Evolutionary conservation across 2,329 filamentous ascomycete species (phyloP), one percentile per base, ranked within the genome.

Genomic region (Arthrobotrys sphaeroides): DNA sequence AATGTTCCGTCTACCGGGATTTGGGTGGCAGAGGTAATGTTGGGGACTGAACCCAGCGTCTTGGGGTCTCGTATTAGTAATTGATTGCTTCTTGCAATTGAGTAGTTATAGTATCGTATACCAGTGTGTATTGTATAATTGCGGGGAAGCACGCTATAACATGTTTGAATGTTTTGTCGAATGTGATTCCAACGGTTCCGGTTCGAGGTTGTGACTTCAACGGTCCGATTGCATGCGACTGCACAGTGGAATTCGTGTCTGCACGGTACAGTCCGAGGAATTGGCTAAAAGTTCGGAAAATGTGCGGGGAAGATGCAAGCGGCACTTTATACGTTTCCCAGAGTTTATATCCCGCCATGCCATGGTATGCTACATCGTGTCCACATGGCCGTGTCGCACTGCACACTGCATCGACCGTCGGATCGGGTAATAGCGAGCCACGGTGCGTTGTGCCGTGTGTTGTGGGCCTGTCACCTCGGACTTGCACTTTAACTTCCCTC

Each of bases 361-460:
- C 10, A 6, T 24, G 5, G 9, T 20, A 28, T 49, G 3, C 45
- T 16, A 24, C 12, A 28, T 31, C 24, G 31, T 33, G 31, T 33
- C 7, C 7, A 6, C 31, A 33, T 33, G 31, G 31, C 31, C 12
- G 31, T 33, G 31, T n/a, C n/a, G n/a, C n/a, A n/a, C n/a, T 33
- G 31, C 12, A 5, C 12, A 12, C 5, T 33, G 6, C 6, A 47
- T 24, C 42, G 9, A n/a, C n/a, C n/a, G n/a, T n/a, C n/a, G n/a
- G n/a, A n/a, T n/a, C n/a, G n/a, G n/a, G n/a, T n/a, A n/a, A n/a
- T 47, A 20, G 42, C 5, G 1, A 57, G 24, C 51, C 28, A 59
- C 20, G 33, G 53, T 59, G 53, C 40, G 53, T 59, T 38, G 31
- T 26, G 2, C 53, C 18, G 31, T 42, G 53, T 42, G 53, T 59